Evolutionary conservation across 2,329 filamentous ascomycete species (phyloP), one percentile per base, ranked within the genome.

Genomic region (Mariannaea elegans): DNA sequence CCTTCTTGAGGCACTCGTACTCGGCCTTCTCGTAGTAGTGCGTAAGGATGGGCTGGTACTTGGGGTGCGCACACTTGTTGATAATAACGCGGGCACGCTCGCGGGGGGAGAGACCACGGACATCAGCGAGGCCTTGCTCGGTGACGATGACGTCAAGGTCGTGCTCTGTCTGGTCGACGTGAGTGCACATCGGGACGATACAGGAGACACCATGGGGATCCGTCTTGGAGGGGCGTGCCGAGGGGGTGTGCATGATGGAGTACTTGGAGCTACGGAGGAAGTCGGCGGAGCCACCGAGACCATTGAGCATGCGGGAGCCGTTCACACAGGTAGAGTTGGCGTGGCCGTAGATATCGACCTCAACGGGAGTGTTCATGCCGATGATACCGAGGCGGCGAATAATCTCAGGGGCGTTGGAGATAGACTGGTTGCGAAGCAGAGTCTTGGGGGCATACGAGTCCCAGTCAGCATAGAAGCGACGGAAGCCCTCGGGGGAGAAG

Each of bases 261-360:
- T 96, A 93, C 78, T 94, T 94, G 61, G 90, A 79, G 69, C 80
- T 87, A 58, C 92, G 87, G 58, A 95, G 81, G 84, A 95, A 95
- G 73, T 95, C 92, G 51, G 91, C 91, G 2, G 87, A 91, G 4
- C 92, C 92, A 48, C 92, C 92, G 7, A 95, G 87, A 10, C 92
- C 92, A 80, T 94, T 94, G 61, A 95, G 84, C 91, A 94, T 95
- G 57, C 93, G 89, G 62, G 85, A 90, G 65, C 93, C 93, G 88
- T 95, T 93, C 19, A 97, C 93, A 73, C 91, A 94, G 54, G 93
- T 97, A 62, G 85, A 90, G 86, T 97, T 97, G 70, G 93, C 93
- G 79, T 97, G 93, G 2, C 93, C 93, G 79, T 97, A 97, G 72
- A 97, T 96, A 78, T 97, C 93, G 14, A 97, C 93, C 79, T 97